Conservation (phyloP, 768 basidiomycete species). For the Termitomyces titanicus region DNA sequence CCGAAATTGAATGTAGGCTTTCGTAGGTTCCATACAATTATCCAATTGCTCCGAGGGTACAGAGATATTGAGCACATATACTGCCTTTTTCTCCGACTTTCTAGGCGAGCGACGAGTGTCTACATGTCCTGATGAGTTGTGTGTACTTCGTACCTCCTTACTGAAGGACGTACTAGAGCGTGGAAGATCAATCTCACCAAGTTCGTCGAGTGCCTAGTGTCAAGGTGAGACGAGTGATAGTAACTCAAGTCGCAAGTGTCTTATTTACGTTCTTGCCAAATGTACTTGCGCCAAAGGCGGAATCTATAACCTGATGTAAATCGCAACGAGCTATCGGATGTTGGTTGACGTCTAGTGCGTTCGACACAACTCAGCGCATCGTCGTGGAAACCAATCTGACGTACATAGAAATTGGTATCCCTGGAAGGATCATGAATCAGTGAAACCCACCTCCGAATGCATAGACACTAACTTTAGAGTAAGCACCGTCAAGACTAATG, state of each 20-base stretch:
- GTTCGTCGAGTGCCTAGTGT: slow-evolving; percentile 63
- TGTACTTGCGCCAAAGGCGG: slow-evolving; percentile 59
- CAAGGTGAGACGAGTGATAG: not conserved
- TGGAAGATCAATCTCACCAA: slow-evolving; percentile 45
- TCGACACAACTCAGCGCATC: not conserved
- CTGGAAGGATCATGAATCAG: slow-evolving; percentile 34
- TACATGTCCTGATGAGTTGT: slow-evolving; percentile 24
- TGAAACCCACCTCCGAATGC: not conserved
- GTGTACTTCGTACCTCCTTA: not conserved
- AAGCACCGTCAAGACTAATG: slow-evolving; percentile 73
- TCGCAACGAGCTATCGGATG: slow-evolving; percentile 66
- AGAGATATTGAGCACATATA: slow-evolving; percentile 78
- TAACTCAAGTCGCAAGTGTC: not conserved
- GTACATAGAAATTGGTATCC: slow-evolving; percentile 85
- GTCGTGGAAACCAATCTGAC: slow-evolving; percentile 19
- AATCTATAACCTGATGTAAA: slow-evolving; percentile 66
- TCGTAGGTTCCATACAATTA: slow-evolving; percentile 77
- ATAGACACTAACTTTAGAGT: slow-evolving; percentile 54
- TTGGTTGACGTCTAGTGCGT: slow-evolving; percentile 66
- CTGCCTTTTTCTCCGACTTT: slow-evolving; percentile 73
- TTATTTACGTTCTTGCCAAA: slow-evolving; percentile 66
- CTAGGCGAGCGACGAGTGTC: slow-evolving; percentile 70
- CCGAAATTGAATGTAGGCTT: slow-evolving; percentile 61
- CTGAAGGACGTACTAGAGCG: slow-evolving; percentile 34
- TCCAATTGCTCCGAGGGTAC: slow-evolving; percentile 69